phyloP scores from a whole-genome alignment of 495 filamentous ascomycete genomes.

The Bacidia rubella region DNA sequence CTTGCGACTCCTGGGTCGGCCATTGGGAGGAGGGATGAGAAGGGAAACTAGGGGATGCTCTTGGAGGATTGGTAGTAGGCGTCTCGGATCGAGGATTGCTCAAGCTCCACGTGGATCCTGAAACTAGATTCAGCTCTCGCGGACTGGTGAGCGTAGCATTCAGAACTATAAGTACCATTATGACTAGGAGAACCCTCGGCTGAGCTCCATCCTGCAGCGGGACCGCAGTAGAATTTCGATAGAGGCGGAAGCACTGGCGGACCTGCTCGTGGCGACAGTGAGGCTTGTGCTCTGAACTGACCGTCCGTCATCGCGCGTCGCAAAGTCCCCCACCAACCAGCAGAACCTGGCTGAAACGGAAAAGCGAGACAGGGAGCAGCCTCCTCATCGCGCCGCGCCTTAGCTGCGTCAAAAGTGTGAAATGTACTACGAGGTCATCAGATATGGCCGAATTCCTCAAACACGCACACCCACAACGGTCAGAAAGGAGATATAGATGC shows the following conservation, averaged over 20 bases:
- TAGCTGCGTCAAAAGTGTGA: neutral
- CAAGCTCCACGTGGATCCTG: conserved; percentile 13
- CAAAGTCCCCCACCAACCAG: neutral
- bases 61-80: conserved; percentile 4
- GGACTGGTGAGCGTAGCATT: neutral
- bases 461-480: too few species aligned
- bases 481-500: neutral
- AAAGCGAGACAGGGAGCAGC: neutral
- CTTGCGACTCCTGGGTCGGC: conserved; percentile 10
- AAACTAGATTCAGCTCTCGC: neutral
- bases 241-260: conserved; percentile 13
- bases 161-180: conserved; percentile 7
- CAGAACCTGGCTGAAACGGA: neutral
- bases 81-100: conserved; percentile 4
- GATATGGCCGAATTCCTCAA: too few species aligned
- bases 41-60: conserved; percentile 9
- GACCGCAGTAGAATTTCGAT: conserved; percentile 16
- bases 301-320: neutral
- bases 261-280: conserved; percentile 10
- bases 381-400: neutral
- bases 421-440: too few species aligned
- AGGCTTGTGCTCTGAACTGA: conserved; percentile 4
- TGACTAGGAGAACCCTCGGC: conserved; percentile 14
- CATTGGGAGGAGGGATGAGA: conserved; percentile 14
- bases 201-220: conserved; percentile 12